These are phyloP conservation scores for Aspergillus incahuasiensis DNA, from an alignment of 495 filamentous ascomycete species.

Conservation along the genomic window DNA sequence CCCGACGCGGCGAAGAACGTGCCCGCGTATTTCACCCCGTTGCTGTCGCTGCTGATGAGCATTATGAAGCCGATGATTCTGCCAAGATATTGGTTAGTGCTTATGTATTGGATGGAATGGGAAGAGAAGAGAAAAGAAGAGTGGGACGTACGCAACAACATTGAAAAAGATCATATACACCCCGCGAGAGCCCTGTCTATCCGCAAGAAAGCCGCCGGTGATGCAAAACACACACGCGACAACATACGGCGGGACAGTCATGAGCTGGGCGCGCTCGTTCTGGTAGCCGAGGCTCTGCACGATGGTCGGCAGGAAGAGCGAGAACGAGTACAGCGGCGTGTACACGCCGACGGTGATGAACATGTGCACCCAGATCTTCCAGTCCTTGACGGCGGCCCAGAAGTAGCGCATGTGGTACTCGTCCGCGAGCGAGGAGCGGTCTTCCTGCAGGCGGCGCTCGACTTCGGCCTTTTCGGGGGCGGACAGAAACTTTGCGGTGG, in stretches of 20 bases:
- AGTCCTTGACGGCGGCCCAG: slow-evolving; percentile 14
- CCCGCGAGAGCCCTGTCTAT: slow-evolving; percentile 6
- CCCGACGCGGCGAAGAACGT: slow-evolving; percentile 21
- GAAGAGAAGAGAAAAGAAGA: slow-evolving; percentile 24
- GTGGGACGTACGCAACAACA: slow-evolving; percentile 35
- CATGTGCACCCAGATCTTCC: slow-evolving; percentile 18
- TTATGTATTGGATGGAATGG: background rate
- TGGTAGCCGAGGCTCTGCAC: slow-evolving; percentile 45
- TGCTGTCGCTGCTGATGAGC: slow-evolving; percentile 23
- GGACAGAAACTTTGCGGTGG: slow-evolving; percentile 15
- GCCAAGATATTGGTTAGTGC: background rate
- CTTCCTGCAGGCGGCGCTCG: slow-evolving; percentile 4
- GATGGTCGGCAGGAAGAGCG: slow-evolving; percentile 50
- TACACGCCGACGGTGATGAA: slow-evolving; percentile 17
- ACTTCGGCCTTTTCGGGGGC: slow-evolving; percentile 5
- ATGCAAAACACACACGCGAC: slow-evolving; percentile 25
- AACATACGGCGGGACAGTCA: slow-evolving; percentile 49
- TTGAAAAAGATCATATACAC: slow-evolving; percentile 22
- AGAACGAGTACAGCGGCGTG: slow-evolving; percentile 31
- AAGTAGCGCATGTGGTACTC: slow-evolving; percentile 13
- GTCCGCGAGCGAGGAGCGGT: slow-evolving; percentile 9
- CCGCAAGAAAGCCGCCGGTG: slow-evolving; percentile 6
- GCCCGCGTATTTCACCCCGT: slow-evolving; percentile 23
- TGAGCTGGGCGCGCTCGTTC: slow-evolving; percentile 45
- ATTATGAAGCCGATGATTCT: slow-evolving; percentile 37